Evolutionary conservation across 2,329 filamentous ascomycete species (phyloP), one percentile per base, ranked within the genome.

Genomic region (Penicillium sp.): DNA sequence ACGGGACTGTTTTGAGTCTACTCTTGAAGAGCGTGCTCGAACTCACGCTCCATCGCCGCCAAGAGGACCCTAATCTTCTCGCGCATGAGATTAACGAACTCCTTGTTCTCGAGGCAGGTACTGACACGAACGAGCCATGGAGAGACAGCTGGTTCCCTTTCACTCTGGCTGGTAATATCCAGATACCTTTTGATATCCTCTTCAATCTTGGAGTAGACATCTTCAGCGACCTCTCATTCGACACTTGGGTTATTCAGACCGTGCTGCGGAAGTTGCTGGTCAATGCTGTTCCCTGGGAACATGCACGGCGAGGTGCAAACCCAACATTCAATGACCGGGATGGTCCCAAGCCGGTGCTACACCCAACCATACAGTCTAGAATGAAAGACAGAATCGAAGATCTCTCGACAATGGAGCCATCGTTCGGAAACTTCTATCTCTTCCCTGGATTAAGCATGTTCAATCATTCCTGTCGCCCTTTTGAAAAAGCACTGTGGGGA

Each of bases 121-220:
- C 46, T 9, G 53, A 55, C 16, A 27, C 53, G 19, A 49, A 58
- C 11, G 36, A 57, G 7, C 53, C 61, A 10, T 60, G 65, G 56
- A 25, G 46, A 11, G 31, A 57, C 2, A 63, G 23, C 31, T 56
- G 52, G 43, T 70, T 75, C 33, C 72, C 72, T 6, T 75, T 75
- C 47, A 70, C 67, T 7, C 65, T 69, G 25, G 62, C 68, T 2
- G 72, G 67, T 15, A 75, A 75, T 53, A 71, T 75, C 34, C 64
- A 64, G n/a, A 68, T 75, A 4, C 72, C 73, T 0, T 74, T 74
- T 45, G 67, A 74, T 51, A 75, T 75, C 19, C 61, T 75, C 15
- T 60, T 66, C 31, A 59, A 58, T 13, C 63, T 75, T 15, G 73
- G 73, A 2, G 70, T 75, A 8, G 66, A 75, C 41, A 74, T 75